Conservation (phyloP, 345 rosid genomes). For the Luvunga scandens region DNA sequence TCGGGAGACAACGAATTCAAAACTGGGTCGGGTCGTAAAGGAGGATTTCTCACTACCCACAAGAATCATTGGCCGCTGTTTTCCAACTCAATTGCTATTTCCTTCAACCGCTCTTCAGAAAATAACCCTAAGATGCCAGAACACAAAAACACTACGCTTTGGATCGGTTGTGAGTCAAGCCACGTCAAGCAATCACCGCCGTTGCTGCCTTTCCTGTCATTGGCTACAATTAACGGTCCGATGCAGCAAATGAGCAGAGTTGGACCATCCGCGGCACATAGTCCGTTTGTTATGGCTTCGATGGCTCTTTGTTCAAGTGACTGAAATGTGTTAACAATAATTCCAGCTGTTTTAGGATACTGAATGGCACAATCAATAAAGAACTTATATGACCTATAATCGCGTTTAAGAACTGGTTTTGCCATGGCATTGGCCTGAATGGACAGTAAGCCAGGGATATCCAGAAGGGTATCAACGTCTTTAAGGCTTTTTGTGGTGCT, state of each 20-base stretch:
- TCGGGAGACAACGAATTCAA: constrained; percentile 33
- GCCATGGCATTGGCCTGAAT: too few relatives aligned
- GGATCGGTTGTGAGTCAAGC: constrained; percentile 42
- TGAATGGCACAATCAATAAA: too few relatives aligned
- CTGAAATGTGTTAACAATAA: too few relatives aligned
- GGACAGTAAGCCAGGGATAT: too few relatives aligned
- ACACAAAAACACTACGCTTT: constrained; percentile 37
- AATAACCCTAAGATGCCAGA: constrained; percentile 49
- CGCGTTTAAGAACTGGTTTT: too few relatives aligned
- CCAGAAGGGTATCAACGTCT: too few relatives aligned
- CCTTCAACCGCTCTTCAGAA: constrained; percentile 31
- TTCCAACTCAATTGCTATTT: constrained; percentile 48
- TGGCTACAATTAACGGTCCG: constrained; percentile 26
- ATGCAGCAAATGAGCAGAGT: constrained; percentile 28
- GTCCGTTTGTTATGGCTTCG: too few relatives aligned
- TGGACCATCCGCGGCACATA: constrained; percentile 9
- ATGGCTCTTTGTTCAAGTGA: too few relatives aligned
- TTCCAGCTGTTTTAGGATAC: too few relatives aligned
- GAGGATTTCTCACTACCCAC: constrained; percentile 49
- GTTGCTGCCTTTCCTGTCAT: not conserved
- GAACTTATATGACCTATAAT: too few relatives aligned
- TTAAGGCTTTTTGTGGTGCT: too few relatives aligned
- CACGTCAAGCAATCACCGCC: constrained; percentile 24
- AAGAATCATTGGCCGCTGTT: constrained; percentile 41
- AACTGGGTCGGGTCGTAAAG: constrained; percentile 8